Conservation (phyloP, 2,329 filamentous ascomycete species). For the Diplodia scrobiculata region DNA sequence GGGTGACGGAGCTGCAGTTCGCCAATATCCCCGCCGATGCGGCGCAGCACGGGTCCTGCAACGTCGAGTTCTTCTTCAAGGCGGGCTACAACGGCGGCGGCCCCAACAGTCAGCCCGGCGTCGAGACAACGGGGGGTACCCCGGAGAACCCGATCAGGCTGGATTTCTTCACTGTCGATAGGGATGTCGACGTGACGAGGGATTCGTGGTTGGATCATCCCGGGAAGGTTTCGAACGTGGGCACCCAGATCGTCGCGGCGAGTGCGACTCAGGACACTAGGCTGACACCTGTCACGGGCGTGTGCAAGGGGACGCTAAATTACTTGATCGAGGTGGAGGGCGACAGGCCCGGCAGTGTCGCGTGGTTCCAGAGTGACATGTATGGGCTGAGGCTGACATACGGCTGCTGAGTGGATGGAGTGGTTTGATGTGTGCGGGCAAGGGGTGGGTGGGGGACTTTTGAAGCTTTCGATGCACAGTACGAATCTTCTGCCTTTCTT, state of each 20-base stretch:
- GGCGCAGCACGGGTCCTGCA: conserved; percentile 33
- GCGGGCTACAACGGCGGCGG: conserved; percentile 29
- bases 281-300: background rate
- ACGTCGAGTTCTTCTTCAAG: conserved; percentile 38
- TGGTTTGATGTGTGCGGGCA: too few species aligned
- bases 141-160: conserved; percentile 20
- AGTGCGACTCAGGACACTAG: background rate
- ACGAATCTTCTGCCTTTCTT: too few species aligned
- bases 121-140: conserved; percentile 32
- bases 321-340: conserved; percentile 14
- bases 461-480: too few species aligned
- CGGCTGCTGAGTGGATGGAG: background rate
- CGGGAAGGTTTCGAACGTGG: background rate
- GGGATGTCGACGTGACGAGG: background rate
- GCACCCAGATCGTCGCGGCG: background rate
- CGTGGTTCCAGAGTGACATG: background rate
- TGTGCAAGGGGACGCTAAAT: background rate
- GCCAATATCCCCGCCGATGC: conserved; percentile 33
- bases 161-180: conserved; percentile 33
- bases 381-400: conserved; percentile 2
- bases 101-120: background rate
- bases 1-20: conserved; percentile 33
- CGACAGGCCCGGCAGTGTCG: background rate
- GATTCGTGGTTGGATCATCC: conserved; percentile 1
- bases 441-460: too few species aligned